A percentile compares a stretch with the other conserved stretches of the same genome.
Evolutionary conservation across 1,284 basidiomycete species (phyloP).

Genomic region (Ceratobasidium papillatum): DNA sequence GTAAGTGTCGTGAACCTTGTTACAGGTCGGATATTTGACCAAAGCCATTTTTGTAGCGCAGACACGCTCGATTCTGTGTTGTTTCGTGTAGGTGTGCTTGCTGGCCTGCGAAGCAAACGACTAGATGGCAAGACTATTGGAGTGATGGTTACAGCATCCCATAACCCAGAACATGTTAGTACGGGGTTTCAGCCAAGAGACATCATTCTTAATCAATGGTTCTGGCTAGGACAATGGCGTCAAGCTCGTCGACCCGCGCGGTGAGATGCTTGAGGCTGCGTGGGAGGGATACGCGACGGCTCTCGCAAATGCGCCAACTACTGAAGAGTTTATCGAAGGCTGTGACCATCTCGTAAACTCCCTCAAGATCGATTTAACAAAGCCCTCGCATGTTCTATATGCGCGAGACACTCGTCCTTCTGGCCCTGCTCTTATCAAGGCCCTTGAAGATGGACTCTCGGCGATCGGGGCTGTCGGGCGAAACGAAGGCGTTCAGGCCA

Average conservation of each 20-base stretch:
- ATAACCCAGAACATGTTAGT: conserved; percentile 92
- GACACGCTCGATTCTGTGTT: conserved; percentile 88
- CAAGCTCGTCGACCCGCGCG: conserved; percentile 95
- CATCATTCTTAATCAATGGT: conserved; percentile 19
- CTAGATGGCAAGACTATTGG: conserved; percentile 92
- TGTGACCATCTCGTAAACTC: conserved; percentile 72
- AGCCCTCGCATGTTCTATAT: conserved; percentile 86
- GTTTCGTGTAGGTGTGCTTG: conserved; percentile 92
- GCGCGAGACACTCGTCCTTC: conserved; percentile 94
- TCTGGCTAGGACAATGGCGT: conserved; percentile 92
- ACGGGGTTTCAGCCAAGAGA: neutral
- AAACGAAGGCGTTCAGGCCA: conserved; percentile 87
- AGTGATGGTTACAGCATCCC: conserved; percentile 98
- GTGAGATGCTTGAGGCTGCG: conserved; percentile 98
- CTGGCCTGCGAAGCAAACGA: conserved; percentile 89
- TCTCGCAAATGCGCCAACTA: conserved; percentile 86
- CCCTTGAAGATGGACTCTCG: conserved; percentile 84
- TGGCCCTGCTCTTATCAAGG: conserved; percentile 80
- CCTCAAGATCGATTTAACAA: conserved; percentile 79
- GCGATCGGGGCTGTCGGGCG: conserved; percentile 72
- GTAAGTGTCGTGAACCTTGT: conserved; percentile 60
- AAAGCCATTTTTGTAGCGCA: conserved; percentile 62
- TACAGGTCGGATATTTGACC: conserved; percentile 36
- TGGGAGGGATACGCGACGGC: conserved; percentile 93
- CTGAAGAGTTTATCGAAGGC: conserved; percentile 74